Evolutionary conservation across 768 basidiomycete genomes (phyloP), one percentile per base, ranked within the genome.

Genomic region (Lactifluus piperatus): DNA sequence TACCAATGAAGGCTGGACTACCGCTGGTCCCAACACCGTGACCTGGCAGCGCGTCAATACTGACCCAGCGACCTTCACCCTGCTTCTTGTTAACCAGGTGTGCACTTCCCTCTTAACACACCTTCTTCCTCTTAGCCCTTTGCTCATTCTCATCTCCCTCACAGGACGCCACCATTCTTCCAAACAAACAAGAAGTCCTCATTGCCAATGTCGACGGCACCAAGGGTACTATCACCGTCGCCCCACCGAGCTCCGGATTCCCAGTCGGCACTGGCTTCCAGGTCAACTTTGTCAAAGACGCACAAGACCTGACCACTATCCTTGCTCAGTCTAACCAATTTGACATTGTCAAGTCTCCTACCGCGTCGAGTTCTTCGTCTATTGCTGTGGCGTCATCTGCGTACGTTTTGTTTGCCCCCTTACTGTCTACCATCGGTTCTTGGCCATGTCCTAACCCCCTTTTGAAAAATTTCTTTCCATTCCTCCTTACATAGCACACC

Each of bases 321-420:
- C 77, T 82, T 54, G 88, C 90, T 39, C 89, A 94, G 72, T 91
- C 88, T 18, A 52, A 56, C 27, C 68, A 81, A 56, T 94, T 92
- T 71, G 72, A 68, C 65, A 81, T 84, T 68, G 70, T 69, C 43
- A 52, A 65, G 34, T 51, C 30, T 29, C 54, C 71, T 6, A 48
- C 61, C 16, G 50, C 60, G 7, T 43, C 65, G 2, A 56, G 69
- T 32, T 10, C 45, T 32, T 10, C 45, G 1, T 41, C 59, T 8
- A 34, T 14, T 1, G 27, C 43, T 34, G 3, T 34, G 11, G 32
- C 36, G 5, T 9, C 43, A 11, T 11, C 34, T 36, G 3, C 13
- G 43, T 54, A 56, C 4, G 37, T 51, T 18, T 41, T 37, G 29
- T 50, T 47, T 6, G 18, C 13, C 27, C 24, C 36, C 48, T n/a